Evolutionary conservation across 2,329 filamentous ascomycete species (phyloP), one percentile per base, ranked within the genome.

Genomic region (Fusarium xylarioides): DNA sequence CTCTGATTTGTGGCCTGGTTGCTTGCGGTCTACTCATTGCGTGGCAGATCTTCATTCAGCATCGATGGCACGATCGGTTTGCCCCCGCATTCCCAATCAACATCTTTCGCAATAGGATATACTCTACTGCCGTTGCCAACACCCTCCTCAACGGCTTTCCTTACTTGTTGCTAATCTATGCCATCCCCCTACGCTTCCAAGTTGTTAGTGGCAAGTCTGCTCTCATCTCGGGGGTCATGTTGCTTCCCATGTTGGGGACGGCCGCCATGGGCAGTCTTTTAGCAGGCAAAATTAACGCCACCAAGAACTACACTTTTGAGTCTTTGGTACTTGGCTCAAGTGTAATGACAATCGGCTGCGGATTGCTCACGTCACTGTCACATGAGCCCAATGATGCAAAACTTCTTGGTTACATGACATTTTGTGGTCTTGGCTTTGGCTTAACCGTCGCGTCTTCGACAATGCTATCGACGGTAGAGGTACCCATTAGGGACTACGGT

Each of bases 361-460:
- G 81, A 5, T 78, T 88, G 6, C 77, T 88, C 65, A 84, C 80
- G 28, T 87, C 83, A 3, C 64, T 79, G 2, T 68, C 75, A 11
- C 61, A 76, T 23, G 73, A 68, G 2, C 47, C 77, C 6, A 75
- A 87, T 14, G 82, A 87, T 68, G 76, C 81, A 4, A 88, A 85
- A 71, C 80, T 85, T 9, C 77, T 88, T 3, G 87, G 87, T 0
- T 88, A 86, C 64, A 74, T 88, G 57, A 81, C 82, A 0, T 85
- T 89, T 59, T 80, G 87, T n/a, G 87, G 87, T 7, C 76, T 89
- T 35, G 87, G 87, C 0, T 88, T 87, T 67, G 87, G 87, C 0
- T 73, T 89, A 40, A 83, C 83, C 6, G 84, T 86, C 5, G 80
- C 86, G 4, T 82, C 83, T 5, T 81, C 85, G 6, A 89, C 86